A percentile compares a stretch with the other conserved stretches of the same genome.
phyloP scores from a whole-genome alignment of 345 rosid species.

The Sonneratia alba region DNA sequence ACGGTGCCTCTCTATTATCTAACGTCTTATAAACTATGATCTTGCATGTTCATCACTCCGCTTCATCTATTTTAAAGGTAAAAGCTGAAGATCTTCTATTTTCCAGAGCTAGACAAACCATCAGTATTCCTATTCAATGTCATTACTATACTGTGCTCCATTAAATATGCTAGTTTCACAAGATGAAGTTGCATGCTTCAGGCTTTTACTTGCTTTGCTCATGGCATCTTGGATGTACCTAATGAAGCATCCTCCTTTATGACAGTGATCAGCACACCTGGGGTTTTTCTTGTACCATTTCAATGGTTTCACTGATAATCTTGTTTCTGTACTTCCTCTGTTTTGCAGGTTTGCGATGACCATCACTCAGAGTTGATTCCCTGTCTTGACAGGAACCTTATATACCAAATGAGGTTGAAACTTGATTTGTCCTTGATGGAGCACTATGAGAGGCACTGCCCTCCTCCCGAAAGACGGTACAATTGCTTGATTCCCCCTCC shows the following conservation, averaged over 20 bases:
- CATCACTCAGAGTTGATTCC: slow-evolving; percentile 93
- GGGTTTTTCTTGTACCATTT: neutral
- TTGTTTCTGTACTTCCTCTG: slow-evolving; percentile 1
- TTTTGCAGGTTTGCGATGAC: slow-evolving; percentile 82
- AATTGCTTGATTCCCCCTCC: slow-evolving; percentile 99
- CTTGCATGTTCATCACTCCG: neutral
- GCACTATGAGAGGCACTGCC: slow-evolving; percentile 98
- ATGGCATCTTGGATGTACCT: neutral
- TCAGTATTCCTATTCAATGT: neutral
- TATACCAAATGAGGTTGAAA: slow-evolving; percentile 93
- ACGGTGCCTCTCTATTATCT: neutral
- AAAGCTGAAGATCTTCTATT: neutral
- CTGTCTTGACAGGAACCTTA: slow-evolving; percentile 80
- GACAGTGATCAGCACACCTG: neutral
- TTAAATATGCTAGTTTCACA: neutral
- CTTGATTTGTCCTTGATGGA: slow-evolving; percentile 91
- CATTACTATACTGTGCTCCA: neutral
- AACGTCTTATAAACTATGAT: neutral
- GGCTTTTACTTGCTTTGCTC: too few relatives aligned
- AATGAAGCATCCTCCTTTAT: neutral
- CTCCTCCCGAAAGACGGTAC: slow-evolving; percentile 80
- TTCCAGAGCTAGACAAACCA: neutral
- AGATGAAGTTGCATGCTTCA: neutral
- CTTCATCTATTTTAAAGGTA: too few relatives aligned
- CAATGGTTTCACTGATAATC: neutral